A percentile compares a stretch with the other conserved stretches of the same genome.
Evolutionary conservation across 768 basidiomycete species (phyloP).

Genomic region (Tricholomella constricta): DNA sequence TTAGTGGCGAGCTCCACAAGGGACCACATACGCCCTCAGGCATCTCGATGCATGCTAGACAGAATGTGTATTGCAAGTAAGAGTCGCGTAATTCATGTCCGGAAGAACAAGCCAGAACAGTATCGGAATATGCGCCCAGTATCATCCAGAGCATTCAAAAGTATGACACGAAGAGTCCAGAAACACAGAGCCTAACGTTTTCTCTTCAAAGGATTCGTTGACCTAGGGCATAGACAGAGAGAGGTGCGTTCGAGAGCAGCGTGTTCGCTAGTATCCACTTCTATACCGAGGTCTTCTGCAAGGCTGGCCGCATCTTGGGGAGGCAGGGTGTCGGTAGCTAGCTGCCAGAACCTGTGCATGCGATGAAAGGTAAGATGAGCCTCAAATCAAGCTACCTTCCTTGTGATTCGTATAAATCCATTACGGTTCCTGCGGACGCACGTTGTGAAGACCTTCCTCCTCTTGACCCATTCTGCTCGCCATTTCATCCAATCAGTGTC

Average conservation of each 20-base stretch:
- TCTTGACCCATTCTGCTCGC: conserved; percentile 77
- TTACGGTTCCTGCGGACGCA: too few species aligned
- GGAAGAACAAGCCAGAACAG: not conserved
- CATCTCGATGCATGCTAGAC: too few species aligned
- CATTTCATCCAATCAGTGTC: conserved; percentile 79
- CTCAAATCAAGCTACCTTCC: not conserved
- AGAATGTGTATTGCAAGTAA: not conserved
- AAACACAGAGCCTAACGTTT: conserved; percentile 39
- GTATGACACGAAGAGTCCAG: not conserved
- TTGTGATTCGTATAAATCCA: not conserved
- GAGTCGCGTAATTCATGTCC: not conserved
- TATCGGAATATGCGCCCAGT: not conserved
- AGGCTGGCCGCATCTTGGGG: conserved; percentile 66
- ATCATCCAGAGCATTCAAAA: not conserved
- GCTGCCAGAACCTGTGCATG: conserved; percentile 70
- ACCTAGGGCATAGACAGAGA: conserved; percentile 46
- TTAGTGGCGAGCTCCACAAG: too few species aligned
- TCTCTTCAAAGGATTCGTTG: conserved; percentile 46
- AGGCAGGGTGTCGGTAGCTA: conserved; percentile 66
- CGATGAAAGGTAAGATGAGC: not conserved
- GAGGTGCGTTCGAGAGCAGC: conserved; percentile 60
- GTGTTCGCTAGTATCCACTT: conserved; percentile 76
- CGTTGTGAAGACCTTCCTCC: conserved; percentile 77
- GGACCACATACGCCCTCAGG: too few species aligned
- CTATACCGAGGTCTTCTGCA: conserved; percentile 81